Base-by-base conservation (phyloP, 2,329 filamentous ascomycete genomes). In the Trichothecium sympodiale region DNA sequence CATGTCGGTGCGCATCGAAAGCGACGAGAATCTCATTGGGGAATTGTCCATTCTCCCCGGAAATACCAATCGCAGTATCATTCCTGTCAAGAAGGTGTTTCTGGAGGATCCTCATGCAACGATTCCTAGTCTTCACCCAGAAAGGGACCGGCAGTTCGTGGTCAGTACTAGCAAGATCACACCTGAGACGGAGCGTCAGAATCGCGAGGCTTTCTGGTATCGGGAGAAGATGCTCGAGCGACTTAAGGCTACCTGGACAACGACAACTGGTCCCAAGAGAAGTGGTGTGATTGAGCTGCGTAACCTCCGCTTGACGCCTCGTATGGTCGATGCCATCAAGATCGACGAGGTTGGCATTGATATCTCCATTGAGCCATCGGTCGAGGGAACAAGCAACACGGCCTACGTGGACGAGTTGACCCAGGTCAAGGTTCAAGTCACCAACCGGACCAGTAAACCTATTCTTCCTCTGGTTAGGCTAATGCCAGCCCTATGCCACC, bases 181-280 rank as follows among this genome's bases (percentile, higher is more conserved):
- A 0, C 83, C 85, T 0, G 85, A 91, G 43, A 74, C 72, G 30
- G 88, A 95, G 59, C 74, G 83, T 25, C 73, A 77, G 10, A 81
- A 71, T 41, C 71, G 88, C 35, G 86, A 94, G 59, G 77, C 80
- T 1, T 95, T 95, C 54, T 95, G 88, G 88, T 94, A 86, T 55
- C 76, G 87, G 13, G 83, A 94, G 54, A 77, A 76, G 50, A 70
- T 95, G 2, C 69, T 95, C 3, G 78, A 81, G 40, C 66, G 68
- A 29, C 60, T 94, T 8, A 69, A 67, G 17, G 86, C 80, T 0
- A 74, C 68, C 0, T 95, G 88, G 88, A 73, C 65, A 37, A 75
- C 74, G 0, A 63, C 46, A 2, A 63, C 65, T 2, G 62, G 63
- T 2, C 62, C 65, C 0, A 55, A 60, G 31, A 69, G 80, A 28